Evolutionary conservation across 2,329 filamentous ascomycete genomes (phyloP), one percentile per base, ranked within the genome.

Genomic region (Beauveria sp.): DNA sequence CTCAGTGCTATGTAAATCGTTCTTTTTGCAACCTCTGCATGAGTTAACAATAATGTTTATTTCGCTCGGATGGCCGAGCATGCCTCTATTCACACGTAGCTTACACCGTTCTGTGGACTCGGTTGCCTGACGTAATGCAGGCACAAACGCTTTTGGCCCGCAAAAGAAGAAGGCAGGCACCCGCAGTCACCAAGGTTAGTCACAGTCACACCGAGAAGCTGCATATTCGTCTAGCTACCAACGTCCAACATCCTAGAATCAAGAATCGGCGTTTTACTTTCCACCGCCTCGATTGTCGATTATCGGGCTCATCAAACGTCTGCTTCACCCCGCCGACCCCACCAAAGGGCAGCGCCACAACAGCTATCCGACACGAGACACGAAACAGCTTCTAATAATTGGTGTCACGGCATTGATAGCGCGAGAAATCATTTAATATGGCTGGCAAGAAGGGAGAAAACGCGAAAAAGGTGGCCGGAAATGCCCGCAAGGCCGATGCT

Each of bases 401-500:
- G 37, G 50, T 47, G 47, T 10, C 24, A 40, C 56, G 26, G 24
- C 46, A 41, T 44, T n/a, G 10, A 20, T 26, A 53, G 48, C 26
- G 37, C 48, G 24, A 52, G 7, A 3, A 16, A 30, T 22, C 14
- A 12, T 30, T 2, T 9, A 41, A 57, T 28, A 92, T 92, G 89
- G 87, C 80, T 30, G 83, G 82, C 67, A 91, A 90, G 76, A 92
- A 90, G 75, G 84, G 80, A 59, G 92, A 96, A 65, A 91, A 89
- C 77, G 88, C 82, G 73, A 97, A 96, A 78, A 97, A 97, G 80
- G 91, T 78, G 3, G 85, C 88, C 9, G 94, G 93, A 65, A 91
- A 97, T 75, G 92, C 92, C 64, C 84, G 91, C 77, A 97, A 99
- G 81, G 92, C 92, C 64, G 92, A 97, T 54, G 87, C 86, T 3